These are phyloP conservation scores for Bipolaris sorokiniana DNA, from an alignment of 2,329 filamentous ascomycete genomes.

Conservation along the genomic window DNA sequence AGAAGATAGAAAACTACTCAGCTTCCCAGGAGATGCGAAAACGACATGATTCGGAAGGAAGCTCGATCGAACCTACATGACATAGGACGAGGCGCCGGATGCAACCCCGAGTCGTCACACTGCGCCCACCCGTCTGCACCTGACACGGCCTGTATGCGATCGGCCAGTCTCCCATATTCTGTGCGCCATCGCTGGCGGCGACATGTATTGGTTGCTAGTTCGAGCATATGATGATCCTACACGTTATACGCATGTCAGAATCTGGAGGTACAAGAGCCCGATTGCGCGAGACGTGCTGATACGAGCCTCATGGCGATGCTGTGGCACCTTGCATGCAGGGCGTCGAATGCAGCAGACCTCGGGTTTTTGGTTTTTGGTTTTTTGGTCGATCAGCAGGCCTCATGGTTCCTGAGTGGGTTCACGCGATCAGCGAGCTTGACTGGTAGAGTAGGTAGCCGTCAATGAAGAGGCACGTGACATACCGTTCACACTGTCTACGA, in stretches of 20 bases:
- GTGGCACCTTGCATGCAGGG: conserved; percentile 16
- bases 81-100: not conserved
- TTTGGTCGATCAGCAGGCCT: no score
- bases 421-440: not conserved
- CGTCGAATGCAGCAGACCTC: not conserved
- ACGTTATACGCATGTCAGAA: conserved; percentile 14
- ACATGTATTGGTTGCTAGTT: conserved; percentile 10
- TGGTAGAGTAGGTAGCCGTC: no score
- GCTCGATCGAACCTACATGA: not conserved
- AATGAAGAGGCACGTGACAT: no score
- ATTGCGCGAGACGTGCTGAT: conserved; percentile 7
- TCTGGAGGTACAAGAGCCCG: conserved; percentile 4
- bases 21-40: conserved; percentile 43
- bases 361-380: no score
- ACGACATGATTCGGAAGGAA: not conserved
- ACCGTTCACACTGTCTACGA: not conserved
- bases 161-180: not conserved
- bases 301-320: conserved; percentile 7
- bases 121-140: not conserved
- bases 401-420: not conserved
- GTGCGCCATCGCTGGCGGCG: conserved; percentile 9
- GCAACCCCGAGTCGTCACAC: conserved; percentile 1
- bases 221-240: conserved; percentile 1
- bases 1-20: conserved; percentile 50
- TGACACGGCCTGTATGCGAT: conserved; percentile 8